Evolutionary conservation across 1,284 basidiomycete genomes (phyloP), one percentile per base, ranked within the genome.

Genomic region (Golubevia pallescens): DNA sequence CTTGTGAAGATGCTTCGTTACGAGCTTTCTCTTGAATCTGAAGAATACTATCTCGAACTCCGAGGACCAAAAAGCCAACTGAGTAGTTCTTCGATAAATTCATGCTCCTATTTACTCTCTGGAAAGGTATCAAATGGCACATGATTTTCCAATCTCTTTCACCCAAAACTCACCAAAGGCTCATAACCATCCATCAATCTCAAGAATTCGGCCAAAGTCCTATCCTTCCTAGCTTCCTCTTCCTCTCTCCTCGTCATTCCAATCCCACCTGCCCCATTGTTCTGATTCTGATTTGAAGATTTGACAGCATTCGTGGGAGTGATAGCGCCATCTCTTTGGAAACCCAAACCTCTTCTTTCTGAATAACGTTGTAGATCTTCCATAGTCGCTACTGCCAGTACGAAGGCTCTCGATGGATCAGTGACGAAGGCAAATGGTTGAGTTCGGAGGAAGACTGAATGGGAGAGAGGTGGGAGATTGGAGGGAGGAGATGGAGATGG

Each of bases 101-200:
- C n/a, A n/a, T n/a, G n/a, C n/a, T n/a, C n/a, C n/a, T n/a, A n/a
- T n/a, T n/a, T n/a, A n/a, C n/a, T n/a, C n/a, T n/a, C n/a, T n/a
- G n/a, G 55, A 13, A 23, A 1, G 28, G 16, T 14, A 20, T 57
- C 7, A 54, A 20, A 32, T n/a, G 10, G 32, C 6, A 8, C 24
- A 1, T 16, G 38, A 38, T n/a, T n/a, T n/a, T n/a, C n/a, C n/a
- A n/a, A n/a, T n/a, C n/a, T n/a, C n/a, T n/a, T 24, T 14, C 24
- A 20, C n/a, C 14, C 4, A 20, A 19, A 10, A 88, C 90, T 70
- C 77, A 95, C 94, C 86, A 99, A 86, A 48, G 97, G 97, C 78
- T 97, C 93, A 86, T 97, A 97, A 55, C 96, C 94, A 80, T 99
- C 96, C 51, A 99, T 88, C 92, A 96, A 93, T 58, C 95, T 88